These are phyloP conservation scores for Uronychia binucleata DNA, from an alignment of 73 alveolate species.

Conservation along the genomic window DNA sequence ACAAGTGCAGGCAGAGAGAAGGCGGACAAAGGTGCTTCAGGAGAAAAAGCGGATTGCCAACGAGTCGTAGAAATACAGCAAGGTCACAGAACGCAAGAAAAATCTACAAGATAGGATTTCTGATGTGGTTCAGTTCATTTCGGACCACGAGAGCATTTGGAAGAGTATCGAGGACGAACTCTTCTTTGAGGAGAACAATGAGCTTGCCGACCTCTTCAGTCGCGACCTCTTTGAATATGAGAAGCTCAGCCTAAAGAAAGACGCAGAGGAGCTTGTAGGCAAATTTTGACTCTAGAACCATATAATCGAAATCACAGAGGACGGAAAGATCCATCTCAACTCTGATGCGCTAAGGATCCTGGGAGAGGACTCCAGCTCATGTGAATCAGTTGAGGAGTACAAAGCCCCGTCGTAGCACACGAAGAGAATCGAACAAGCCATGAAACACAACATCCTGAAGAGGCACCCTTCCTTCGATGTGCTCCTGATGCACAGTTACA, in stretches of 20 bases:
- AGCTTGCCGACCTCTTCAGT: not conserved
- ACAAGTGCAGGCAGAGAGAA: not conserved
- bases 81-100: not conserved
- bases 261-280: not conserved
- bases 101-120: not conserved
- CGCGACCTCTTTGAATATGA: not conserved
- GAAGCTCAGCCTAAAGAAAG: not conserved
- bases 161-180: not conserved
- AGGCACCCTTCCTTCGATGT: not conserved
- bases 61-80: not conserved
- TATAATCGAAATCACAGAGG: not conserved
- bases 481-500: not conserved
- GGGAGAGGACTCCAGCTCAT: not conserved
- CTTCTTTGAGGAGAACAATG: not conserved
- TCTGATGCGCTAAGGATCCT: not conserved
- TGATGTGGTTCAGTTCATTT: not conserved
- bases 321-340: not conserved
- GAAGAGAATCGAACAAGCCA: not conserved
- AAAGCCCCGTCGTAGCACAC: slow-evolving; percentile 3
- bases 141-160: not conserved
- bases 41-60: not conserved
- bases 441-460: not conserved
- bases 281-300: not conserved
- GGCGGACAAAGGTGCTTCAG: not conserved
- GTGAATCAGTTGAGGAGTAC: not conserved